Evolutionary conservation across 2,329 filamentous ascomycete species (phyloP), one percentile per base, ranked within the genome.

Genomic region (Aspergillus spinulosporus): DNA sequence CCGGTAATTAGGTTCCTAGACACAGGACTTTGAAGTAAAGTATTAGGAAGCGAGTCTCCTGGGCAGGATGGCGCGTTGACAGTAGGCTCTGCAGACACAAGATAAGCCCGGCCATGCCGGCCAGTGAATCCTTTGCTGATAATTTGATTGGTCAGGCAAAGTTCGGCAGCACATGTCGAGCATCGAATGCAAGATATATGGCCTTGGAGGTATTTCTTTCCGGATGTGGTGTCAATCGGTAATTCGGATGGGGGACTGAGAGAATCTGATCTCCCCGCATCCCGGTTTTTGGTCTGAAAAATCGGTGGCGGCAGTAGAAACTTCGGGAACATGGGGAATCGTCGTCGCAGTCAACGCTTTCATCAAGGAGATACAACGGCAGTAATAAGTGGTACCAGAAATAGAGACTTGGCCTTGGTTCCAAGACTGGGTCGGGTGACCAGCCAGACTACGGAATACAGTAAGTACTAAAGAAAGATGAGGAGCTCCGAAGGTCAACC

Each of bases 51-150:
- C n/a, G 71, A 68, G 2, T 75, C 70, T 47, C 62, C 65, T 29
- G 67, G 62, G 9, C 68, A 66, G 39, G 65, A 64, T 15, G 64
- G 68, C 15, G 63, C 52, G 56, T 59, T 67, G 52, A 69, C 60
- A 11, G 67, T 60, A 26, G 70, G 65, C 4, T 72, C 63, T 1
- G 81, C 78, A 1, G 81, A 75, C 32, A 87, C 83, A 56, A 87
- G 82, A 69, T 85, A 87, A 42, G 84, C 84, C 55, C 84, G 82
- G 4, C 84, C 84, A 67, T 87, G 82, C 14, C 84, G 81, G 59
- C 84, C 84, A 26, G 82, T 87, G 71, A 87, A 87, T 52, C 84
- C 84, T 73, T 86, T 86, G 72, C 76, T 81, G 64, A 87, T 82
- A 56, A 87, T 85, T 59, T 84, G 82, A 4, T 78, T 78, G 12